Base-by-base conservation (phyloP, 1,284 basidiomycete species). In the Fomitopsis palustris region DNA sequence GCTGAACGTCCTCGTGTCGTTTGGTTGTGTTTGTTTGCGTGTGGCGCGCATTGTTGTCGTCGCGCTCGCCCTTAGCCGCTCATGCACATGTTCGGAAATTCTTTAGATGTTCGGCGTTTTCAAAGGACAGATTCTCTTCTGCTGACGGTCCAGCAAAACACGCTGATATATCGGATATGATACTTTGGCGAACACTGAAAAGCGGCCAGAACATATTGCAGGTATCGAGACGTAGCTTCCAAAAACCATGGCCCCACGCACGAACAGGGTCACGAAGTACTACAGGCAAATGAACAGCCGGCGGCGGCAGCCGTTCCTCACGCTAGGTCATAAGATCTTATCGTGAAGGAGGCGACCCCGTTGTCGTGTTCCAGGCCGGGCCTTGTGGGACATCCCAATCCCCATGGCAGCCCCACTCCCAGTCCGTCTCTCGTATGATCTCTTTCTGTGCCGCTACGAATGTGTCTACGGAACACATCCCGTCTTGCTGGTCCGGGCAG, bases 381-480 rank as follows among this genome's bases (percentile, higher is more conserved):
- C 88, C 88, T 10, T 77, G 73, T 0, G 75, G 74, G 4, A 79
- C 72, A 9, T 68, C 62, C 89, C 91, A 95, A 64, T 90, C 78
- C 1, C 86, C 91, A 67, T 81, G 73, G 72, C 93, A 95, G 51
- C 81, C 88, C 75, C 86, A 90, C 16, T 77, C 72, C 86, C 88
- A 95, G 70, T 94, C 88, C 47, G 88, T 89, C 66, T 84, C 77
- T 37, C 68, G 72, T 47, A 92, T 83, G 45, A 85, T 84, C 74
- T 85, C 80, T 72, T 85, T 80, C 77, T 92, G 84, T 1, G 84
- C 87, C 1, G 73, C 76, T 35, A 95, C 82, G 70, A 97, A 96
- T 3, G 82, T 84, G 45, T 84, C 77, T 6, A 96, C 76, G 0
- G 89, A 78, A 66, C 95, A 98, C 71, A 96, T 82, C 12, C 95